Evolutionary conservation across 306 rosid species (phyloP).

Genomic region (Albizia julibrissin): DNA sequence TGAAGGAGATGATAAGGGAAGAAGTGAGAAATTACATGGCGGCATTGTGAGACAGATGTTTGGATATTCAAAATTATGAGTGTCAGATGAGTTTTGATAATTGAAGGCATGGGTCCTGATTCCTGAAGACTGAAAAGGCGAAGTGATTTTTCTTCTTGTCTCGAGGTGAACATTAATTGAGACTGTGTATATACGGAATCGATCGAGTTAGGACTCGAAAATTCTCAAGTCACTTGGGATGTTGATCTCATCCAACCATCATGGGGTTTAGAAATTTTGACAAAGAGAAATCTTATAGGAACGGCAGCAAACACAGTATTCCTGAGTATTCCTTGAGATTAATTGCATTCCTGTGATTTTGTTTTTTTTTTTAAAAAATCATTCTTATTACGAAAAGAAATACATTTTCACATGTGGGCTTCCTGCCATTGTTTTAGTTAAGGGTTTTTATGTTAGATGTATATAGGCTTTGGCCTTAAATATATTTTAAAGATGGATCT

Average conservation of each 20-base stretch:
- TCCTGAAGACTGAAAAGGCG: not conserved
- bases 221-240: not conserved
- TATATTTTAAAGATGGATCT: not conserved
- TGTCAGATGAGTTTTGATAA: not conserved
- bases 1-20: slow-evolving; percentile 52
- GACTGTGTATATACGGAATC: not conserved
- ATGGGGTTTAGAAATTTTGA: not conserved
- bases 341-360: not conserved
- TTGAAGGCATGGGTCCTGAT: not conserved
- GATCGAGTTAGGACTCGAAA: not conserved
- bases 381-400: not conserved
- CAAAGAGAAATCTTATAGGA: not conserved
- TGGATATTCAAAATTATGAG: not conserved
- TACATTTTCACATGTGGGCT: not conserved
- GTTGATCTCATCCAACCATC: not conserved
- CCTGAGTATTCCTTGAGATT: not conserved
- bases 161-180: not conserved
- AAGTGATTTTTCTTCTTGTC: not conserved
- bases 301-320: not conserved
- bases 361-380: not conserved
- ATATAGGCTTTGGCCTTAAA: not conserved
- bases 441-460: not conserved
- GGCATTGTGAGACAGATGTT: not conserved
- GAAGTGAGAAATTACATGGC: slow-evolving; percentile 60
- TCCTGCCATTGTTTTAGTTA: not conserved